These are phyloP conservation scores for Margaritispora aquatica DNA, from an alignment of 495 filamentous ascomycete genomes.

Conservation along the genomic window DNA sequence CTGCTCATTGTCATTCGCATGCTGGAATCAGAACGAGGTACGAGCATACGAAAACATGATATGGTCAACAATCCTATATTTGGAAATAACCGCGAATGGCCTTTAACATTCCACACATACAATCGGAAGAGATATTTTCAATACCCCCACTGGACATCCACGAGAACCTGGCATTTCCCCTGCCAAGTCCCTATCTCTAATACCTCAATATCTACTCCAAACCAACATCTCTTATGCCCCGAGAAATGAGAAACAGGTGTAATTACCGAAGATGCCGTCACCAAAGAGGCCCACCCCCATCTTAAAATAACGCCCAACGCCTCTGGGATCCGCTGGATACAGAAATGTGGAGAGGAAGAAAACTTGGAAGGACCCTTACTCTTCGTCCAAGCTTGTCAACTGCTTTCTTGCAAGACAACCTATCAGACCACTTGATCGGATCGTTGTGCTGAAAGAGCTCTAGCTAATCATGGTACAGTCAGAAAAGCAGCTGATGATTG, in stretches of 20 bases:
- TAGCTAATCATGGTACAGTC: neutral
- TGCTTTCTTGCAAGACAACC: neutral
- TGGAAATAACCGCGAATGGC: too few species aligned
- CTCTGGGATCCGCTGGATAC: too few species aligned
- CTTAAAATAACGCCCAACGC: neutral
- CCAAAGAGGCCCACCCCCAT: neutral
- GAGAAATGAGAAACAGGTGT: neutral
- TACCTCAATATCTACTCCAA: neutral
- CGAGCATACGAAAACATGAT: too few species aligned
- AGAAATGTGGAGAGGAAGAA: neutral
- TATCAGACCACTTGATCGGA: neutral
- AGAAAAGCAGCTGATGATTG: too few species aligned
- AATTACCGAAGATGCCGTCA: constrained; percentile 17
- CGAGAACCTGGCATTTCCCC: neutral
- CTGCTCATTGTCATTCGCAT: too few species aligned
- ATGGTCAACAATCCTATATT: too few species aligned
- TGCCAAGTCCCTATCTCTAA: neutral
- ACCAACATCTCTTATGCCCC: neutral
- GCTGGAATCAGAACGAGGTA: too few species aligned
- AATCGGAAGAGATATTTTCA: too few species aligned
- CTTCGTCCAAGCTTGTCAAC: neutral
- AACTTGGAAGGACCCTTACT: neutral
- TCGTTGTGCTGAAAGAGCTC: neutral
- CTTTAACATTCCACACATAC: too few species aligned
- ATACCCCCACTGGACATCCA: neutral